These are phyloP conservation scores for Pythium dissotocum DNA, from an alignment of 352 stramenopile genomes.

Conservation along the genomic window DNA sequence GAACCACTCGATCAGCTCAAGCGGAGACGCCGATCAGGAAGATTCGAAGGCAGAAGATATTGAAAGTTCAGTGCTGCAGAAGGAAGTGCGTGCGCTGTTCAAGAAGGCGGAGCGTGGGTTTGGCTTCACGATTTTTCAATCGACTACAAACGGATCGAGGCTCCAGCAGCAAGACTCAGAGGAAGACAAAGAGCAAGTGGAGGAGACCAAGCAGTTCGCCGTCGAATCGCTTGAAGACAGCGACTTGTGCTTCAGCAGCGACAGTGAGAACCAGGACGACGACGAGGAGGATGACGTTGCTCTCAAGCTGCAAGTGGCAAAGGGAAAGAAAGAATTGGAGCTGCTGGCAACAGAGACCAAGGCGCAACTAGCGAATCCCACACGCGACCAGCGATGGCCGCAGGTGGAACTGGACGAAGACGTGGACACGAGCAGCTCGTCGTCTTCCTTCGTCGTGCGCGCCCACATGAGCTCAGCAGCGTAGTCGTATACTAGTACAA, in stretches of 20 bases:
- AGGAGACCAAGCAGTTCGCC: conserved; percentile 8
- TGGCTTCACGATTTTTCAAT: conserved; percentile 20
- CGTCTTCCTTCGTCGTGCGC: conserved; percentile 11
- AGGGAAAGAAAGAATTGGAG: background rate
- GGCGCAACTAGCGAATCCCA: background rate
- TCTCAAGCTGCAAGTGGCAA: background rate
- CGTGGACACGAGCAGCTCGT: background rate
- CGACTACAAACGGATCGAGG: background rate
- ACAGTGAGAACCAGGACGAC: conserved; percentile 27
- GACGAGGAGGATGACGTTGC: background rate
- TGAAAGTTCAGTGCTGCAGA: conserved; percentile 13
- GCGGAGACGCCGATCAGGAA: background rate
- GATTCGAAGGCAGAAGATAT: background rate
- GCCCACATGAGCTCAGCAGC: conserved; percentile 27
- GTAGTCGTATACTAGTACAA: background rate
- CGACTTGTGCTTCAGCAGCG: conserved; percentile 24
- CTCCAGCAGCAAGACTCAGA: background rate
- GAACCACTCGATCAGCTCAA: conserved; percentile 10
- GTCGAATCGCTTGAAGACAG: conserved; percentile 25
- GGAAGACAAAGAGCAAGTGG: background rate
- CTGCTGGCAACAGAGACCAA: background rate
- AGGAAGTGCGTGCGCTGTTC: conserved; percentile 25
- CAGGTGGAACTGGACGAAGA: conserved; percentile 10
- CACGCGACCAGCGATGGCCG: background rate
- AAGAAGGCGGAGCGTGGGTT: conserved; percentile 26